phyloP scores from a whole-genome alignment of 2,329 filamentous ascomycete species.

The Colletotrichum coccodes region DNA sequence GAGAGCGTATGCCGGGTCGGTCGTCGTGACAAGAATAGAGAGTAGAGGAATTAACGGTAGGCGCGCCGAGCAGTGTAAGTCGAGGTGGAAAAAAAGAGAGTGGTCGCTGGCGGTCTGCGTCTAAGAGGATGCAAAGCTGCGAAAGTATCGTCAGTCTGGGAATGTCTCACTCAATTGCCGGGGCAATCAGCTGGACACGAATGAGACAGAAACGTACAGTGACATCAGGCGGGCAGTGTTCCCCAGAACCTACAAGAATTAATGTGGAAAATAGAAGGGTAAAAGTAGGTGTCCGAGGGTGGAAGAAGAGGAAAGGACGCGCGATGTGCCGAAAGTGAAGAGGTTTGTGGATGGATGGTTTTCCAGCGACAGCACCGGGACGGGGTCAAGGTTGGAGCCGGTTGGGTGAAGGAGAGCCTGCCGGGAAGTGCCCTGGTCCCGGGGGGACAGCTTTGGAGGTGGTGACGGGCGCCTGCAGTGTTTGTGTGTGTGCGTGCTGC shows the following conservation, averaged over 20 bases:
- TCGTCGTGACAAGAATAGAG: neutral
- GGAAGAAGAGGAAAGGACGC: slow-evolving; percentile 18
- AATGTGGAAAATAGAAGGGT: neutral
- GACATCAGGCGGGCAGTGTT: slow-evolving; percentile 22
- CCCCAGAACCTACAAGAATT: slow-evolving; percentile 19
- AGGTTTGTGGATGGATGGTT: slow-evolving; percentile 23
- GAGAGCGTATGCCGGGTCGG: neutral
- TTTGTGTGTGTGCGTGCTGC: neutral
- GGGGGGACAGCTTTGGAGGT: neutral
- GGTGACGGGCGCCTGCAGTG: neutral
- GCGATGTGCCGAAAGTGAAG: slow-evolving; percentile 24
- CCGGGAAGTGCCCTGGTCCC: slow-evolving; percentile 28
- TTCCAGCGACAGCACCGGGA: slow-evolving; percentile 3
- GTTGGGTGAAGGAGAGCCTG: slow-evolving; percentile 17
- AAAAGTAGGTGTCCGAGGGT: slow-evolving; percentile 3
- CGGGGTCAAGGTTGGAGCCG: slow-evolving; percentile 26
- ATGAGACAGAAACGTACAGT: slow-evolving; percentile 25
- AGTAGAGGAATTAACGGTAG: neutral
- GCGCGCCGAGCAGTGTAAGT: slow-evolving; percentile 13
- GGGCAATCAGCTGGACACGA: slow-evolving; percentile 1
- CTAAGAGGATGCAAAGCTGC: slow-evolving; percentile 26
- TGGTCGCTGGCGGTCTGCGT: neutral
- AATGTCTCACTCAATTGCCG: slow-evolving; percentile 17
- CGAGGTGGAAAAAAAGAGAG: neutral
- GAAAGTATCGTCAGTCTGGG: slow-evolving; percentile 5